Evolutionary conservation across 2,329 filamentous ascomycete genomes (phyloP).

Genomic region (Fusarium circinatum): DNA sequence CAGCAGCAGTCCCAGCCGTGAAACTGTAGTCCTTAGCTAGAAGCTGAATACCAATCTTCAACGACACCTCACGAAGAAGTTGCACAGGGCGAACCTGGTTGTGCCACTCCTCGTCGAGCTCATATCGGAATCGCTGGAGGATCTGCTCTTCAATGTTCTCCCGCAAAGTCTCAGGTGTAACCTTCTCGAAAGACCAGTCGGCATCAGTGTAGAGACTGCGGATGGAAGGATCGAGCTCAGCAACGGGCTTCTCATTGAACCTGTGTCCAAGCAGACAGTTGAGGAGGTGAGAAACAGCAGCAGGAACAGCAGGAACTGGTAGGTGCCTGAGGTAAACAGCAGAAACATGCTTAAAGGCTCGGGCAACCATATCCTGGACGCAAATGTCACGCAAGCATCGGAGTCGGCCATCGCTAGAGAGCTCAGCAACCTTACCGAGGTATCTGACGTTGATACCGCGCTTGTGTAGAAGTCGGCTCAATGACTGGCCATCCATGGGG

Average conservation of each 20-base stretch:
- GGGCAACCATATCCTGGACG: conserved; percentile 92
- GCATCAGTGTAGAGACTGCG: conserved; percentile 82
- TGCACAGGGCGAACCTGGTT: conserved; percentile 78
- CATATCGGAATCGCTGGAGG: conserved; percentile 78
- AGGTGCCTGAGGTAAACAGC: conserved; percentile 82
- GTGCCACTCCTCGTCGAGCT: conserved; percentile 75
- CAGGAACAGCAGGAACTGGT: conserved; percentile 80
- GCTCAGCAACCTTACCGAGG: conserved; percentile 82
- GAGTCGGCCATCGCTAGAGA: conserved; percentile 77
- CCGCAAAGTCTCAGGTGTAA: conserved; percentile 78
- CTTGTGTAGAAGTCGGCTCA: conserved; percentile 91
- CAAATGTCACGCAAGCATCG: conserved; percentile 80
- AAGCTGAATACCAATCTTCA: conserved; percentile 92
- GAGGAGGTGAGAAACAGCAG: conserved; percentile 85
- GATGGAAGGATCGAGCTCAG: conserved; percentile 80
- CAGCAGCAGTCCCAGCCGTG: conserved; percentile 34
- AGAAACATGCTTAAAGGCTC: conserved; percentile 93
- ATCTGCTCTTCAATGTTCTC: conserved; percentile 78
- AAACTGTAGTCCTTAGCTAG: conserved; percentile 70
- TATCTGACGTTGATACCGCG: conserved; percentile 97
- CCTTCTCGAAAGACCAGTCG: conserved; percentile 82
- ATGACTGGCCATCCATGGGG: conserved; percentile 96
- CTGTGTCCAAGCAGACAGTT: conserved; percentile 89
- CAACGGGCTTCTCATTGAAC: conserved; percentile 79
- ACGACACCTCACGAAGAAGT: conserved; percentile 85